A percentile compares a stretch with the other conserved stretches of the same genome.
Conservation (phyloP, 2,329 filamentous ascomycete species). For the Epichloe glyceriae region DNA sequence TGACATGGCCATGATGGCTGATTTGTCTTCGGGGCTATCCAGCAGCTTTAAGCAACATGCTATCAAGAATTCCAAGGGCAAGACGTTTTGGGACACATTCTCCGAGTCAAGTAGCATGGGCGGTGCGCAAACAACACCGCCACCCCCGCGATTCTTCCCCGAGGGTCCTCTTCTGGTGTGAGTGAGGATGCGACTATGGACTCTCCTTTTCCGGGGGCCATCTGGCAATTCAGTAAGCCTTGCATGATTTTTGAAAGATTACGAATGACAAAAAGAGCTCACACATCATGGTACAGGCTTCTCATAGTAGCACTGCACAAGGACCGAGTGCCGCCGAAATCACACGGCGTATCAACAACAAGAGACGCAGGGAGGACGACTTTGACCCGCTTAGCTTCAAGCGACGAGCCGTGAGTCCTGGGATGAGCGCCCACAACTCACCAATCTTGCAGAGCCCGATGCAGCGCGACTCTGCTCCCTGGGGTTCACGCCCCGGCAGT, state of each 20-base stretch:
- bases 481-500: constrained; percentile 58
- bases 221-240: constrained; percentile 17
- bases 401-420: constrained; percentile 78
- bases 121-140: constrained; percentile 45
- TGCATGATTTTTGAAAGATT: background rate
- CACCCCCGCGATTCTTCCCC: constrained; percentile 50
- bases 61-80: constrained; percentile 57
- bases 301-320: constrained; percentile 22
- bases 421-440: constrained; percentile 82
- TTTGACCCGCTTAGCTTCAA: constrained; percentile 84
- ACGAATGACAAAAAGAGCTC: background rate
- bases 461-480: constrained; percentile 55
- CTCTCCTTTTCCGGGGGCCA: constrained; percentile 39
- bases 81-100: constrained; percentile 63
- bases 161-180: constrained; percentile 44
- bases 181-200: constrained; percentile 65
- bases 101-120: constrained; percentile 49
- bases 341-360: constrained; percentile 64
- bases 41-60: constrained; percentile 65
- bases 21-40: constrained; percentile 35
- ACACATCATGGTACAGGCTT: constrained; percentile 4
- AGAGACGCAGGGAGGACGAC: constrained; percentile 81
- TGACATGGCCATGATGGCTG: constrained; percentile 52
- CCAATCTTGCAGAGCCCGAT: constrained; percentile 77
- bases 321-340: constrained; percentile 59